These are phyloP conservation scores for Penicillium sp. DNA, from an alignment of 2,329 filamentous ascomycete species.

Conservation along the genomic window DNA sequence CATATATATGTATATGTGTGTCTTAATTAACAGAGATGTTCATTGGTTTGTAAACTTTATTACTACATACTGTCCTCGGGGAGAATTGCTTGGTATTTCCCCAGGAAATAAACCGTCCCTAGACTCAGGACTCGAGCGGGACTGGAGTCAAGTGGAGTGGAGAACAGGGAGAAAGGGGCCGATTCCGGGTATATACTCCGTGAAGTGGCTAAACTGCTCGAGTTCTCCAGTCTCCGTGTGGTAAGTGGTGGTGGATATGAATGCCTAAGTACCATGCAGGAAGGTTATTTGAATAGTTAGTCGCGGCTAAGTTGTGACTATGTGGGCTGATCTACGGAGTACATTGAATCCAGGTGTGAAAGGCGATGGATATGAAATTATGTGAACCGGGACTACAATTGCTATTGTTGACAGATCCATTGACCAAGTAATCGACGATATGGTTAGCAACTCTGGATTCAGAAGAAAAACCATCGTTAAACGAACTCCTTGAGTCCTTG, in stretches of 20 bases:
- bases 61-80: not conserved
- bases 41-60: too few species aligned
- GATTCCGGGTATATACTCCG: not conserved
- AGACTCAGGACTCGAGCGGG: too few species aligned
- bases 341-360: not conserved
- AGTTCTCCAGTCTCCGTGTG: too few species aligned
- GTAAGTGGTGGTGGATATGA: too few species aligned
- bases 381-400: not conserved
- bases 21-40: too few species aligned
- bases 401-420: not conserved
- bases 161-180: not conserved
- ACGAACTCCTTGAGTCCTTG: not conserved
- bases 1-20: too few species aligned
- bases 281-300: conserved; percentile 1
- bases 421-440: not conserved
- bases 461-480: not conserved
- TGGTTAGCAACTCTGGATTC: not conserved
- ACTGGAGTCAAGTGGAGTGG: not conserved
- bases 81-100: not conserved
- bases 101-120: not conserved
- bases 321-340: not conserved
- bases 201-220: not conserved
- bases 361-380: not conserved
- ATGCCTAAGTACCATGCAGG: not conserved
- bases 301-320: not conserved